Evolutionary conservation across 345 rosid species (phyloP), one percentile per base, ranked within the genome.

Genomic region (Arabidopsis arenosa): DNA sequence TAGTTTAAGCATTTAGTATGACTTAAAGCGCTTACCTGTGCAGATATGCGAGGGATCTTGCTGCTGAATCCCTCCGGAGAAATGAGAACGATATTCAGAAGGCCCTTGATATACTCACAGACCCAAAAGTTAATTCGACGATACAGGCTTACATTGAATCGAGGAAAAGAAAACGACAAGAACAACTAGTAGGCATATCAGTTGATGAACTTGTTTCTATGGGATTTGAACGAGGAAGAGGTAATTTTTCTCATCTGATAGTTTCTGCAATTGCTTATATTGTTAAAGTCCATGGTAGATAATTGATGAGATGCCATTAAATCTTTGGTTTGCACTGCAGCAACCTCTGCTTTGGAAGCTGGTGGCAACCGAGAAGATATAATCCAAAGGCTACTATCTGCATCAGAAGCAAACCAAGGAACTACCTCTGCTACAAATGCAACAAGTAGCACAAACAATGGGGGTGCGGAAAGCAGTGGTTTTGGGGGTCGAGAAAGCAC

Each of bases 21-120:
- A 72, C 41, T 4, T 44, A 15, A n/a, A 56, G 49, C 7, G 28
- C 33, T 66, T 21, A 49, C 45, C 54, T 72, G 83, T 76, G 84
- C 88, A 94, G 98, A 83, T 94, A 79, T 85, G 93, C 81, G 67
- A 94, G 81, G 83, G 86, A 81, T 49, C 95, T 94, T 74, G 92
- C 89, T 83, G 96, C 95, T 35, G 97, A 94, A 83, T 86, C 97
- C 70, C 93, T 91, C 56, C 81, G 95, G 79, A 90, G 92, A 84
- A 86, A 90, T 78, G 98, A 93, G 80, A 91, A 93, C 66, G 92
- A 90, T 73, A 77, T 87, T 39, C 82, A 91, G 66, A 83, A 84
- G 71, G 97, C 98, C 14, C 86, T 93, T 80, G 96, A 93, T 82
- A 97, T 86, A 80, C 82, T 93, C 83, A 93, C 96, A 63, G 85